These are phyloP conservation scores for Barnettozyma siamensis DNA, from an alignment of 805 yeast species.

Conservation along the genomic window DNA sequence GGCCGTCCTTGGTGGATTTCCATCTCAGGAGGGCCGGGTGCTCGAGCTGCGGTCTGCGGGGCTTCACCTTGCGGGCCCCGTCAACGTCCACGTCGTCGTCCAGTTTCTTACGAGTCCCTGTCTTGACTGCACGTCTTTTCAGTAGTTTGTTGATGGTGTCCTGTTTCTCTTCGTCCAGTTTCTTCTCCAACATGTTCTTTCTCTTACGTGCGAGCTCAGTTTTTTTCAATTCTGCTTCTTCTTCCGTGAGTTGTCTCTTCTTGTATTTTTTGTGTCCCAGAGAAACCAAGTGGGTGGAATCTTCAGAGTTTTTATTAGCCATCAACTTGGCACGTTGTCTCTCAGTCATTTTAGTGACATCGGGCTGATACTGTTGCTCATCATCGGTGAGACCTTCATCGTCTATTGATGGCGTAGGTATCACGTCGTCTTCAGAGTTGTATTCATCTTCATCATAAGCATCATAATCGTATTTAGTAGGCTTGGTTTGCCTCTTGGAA, in stretches of 20 bases:
- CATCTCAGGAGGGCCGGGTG: constrained; percentile 23
- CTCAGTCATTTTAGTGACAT: constrained; percentile 25
- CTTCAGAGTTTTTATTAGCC: constrained; percentile 1
- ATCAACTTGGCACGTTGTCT: constrained; percentile 22
- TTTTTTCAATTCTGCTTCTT: constrained; percentile 72
- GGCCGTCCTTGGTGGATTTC: constrained; percentile 13
- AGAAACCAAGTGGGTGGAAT: constrained; percentile 8
- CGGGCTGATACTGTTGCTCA: constrained; percentile 16
- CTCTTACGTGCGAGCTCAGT: constrained; percentile 88
- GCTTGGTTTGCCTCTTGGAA: constrained; percentile 2
- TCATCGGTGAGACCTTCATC: constrained; percentile 21
- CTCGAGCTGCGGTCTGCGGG: constrained; percentile 19
- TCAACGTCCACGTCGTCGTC: constrained; percentile 19
- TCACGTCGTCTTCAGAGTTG: constrained; percentile 21
- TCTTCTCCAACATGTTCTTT: constrained; percentile 74
- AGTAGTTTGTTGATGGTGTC: constrained; percentile 85
- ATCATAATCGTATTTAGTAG: constrained; percentile 6
- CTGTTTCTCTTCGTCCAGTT: constrained; percentile 85
- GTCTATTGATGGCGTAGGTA: constrained; percentile 23
- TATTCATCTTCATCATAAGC: constrained; percentile 22
- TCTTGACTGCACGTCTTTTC: constrained; percentile 74
- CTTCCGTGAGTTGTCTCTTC: constrained; percentile 66
- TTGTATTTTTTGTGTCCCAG: constrained; percentile 24
- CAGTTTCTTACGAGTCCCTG: constrained; percentile 16
- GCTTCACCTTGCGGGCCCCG: constrained; percentile 11